Evolutionary conservation across 768 basidiomycete genomes (phyloP).

Genomic region (Nidula microcarpa): DNA sequence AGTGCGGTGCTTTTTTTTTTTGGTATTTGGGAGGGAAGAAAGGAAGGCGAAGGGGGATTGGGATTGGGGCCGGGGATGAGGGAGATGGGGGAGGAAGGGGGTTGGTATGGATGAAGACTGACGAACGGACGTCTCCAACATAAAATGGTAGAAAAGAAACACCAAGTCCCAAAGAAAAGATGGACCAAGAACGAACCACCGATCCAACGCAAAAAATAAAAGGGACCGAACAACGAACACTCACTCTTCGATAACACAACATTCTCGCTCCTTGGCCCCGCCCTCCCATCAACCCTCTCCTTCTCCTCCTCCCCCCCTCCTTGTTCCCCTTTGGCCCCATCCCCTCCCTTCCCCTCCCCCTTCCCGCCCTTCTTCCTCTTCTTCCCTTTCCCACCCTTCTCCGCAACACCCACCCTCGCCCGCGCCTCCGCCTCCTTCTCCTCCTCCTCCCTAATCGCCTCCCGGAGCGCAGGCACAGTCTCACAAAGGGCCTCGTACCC

Average conservation of each 20-base stretch:
- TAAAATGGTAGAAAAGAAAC: no score
- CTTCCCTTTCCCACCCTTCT: constrained; percentile 12
- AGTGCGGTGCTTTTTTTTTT: no score
- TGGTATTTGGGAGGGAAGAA: no score
- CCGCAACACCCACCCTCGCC: constrained; percentile 13
- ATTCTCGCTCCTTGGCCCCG: constrained; percentile 89
- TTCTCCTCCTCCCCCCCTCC: constrained; percentile 39
- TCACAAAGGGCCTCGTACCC: constrained; percentile 90
- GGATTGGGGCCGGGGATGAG: no score
- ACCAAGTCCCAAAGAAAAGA: no score
- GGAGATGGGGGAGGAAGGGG: neutral
- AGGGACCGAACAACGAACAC: constrained; percentile 29
- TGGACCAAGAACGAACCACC: no score
- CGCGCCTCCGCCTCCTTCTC: constrained; percentile 32
- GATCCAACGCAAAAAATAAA: constrained; percentile 1
- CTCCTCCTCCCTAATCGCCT: constrained; percentile 78
- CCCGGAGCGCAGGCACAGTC: constrained; percentile 75
- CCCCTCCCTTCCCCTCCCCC: constrained; percentile 24
- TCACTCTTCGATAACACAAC: constrained; percentile 85
- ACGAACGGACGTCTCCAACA: no score
- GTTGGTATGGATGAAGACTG: no score
- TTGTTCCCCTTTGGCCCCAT: constrained; percentile 33
- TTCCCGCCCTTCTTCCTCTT: constrained; percentile 37
- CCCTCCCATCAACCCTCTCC: constrained; percentile 76
- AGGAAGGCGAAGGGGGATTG: no score